Base-by-base conservation (phyloP, 2,329 filamentous ascomycete species). In the Hysterium pulicare region DNA sequence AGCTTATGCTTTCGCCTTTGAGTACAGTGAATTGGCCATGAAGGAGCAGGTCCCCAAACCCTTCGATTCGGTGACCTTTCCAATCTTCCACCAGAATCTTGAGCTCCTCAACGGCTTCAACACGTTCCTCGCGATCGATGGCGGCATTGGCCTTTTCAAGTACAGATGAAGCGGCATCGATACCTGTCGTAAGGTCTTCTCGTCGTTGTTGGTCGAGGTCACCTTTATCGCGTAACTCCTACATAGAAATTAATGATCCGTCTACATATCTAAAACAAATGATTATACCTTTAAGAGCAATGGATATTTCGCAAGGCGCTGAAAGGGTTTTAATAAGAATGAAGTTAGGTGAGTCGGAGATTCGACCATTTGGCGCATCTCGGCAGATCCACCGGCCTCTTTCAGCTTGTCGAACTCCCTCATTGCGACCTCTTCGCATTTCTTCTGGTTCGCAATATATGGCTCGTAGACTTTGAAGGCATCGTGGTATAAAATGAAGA, bases 281-380 rank as follows among this genome's bases (percentile, higher is more conserved):
- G 35, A 26, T 24, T 71, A 51, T 72, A 90, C 87, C 72, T 87
- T 88, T 30, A 98, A 77, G 44, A 98, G 75, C 9, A 98, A 72
- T 3, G 93, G 93, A 61, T 97, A 98, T 68, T 96, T 96, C 38
- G 91, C 88, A 45, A 98, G 72, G 55, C 93, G 81, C 68, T 98
- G 93, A 76, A 98, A 96, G 1, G 93, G 93, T 64, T 98, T 98
- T 38, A 98, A 76, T 23, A 98, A 73, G 62, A 98, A 98, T 3
- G 90, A 90, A 54, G 93, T 90, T 13, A 97, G 73, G 0, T 89
- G 89, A 49, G 91, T 90, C 45, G 87, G 87, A 55, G 91, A 89
- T 47, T 87, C 84, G 4, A 93, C 88, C 59, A 96, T 93, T 58
- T 82, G 79, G 30, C 77, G 73, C 55, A 83, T 73, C 47, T 83